These are phyloP conservation scores for Paecilomyces fulvus DNA, from an alignment of 2,329 filamentous ascomycete species.

Conservation along the genomic window DNA sequence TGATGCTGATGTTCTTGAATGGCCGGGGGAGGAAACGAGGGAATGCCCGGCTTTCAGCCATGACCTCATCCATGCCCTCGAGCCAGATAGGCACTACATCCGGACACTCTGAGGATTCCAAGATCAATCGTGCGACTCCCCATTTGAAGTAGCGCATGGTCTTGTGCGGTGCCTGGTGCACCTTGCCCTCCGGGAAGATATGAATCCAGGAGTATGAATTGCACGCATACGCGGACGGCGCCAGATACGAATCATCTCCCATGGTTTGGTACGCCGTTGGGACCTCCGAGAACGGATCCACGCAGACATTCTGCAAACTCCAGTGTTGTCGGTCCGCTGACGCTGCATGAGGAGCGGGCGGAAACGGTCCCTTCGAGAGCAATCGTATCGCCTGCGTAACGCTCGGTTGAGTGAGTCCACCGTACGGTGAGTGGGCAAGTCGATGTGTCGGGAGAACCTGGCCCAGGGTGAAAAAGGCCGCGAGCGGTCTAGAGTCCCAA, in stretches of 20 bases:
- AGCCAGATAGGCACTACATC: constrained; percentile 92
- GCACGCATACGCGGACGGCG: constrained; percentile 62
- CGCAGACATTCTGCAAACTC: constrained; percentile 34
- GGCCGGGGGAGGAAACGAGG: constrained; percentile 73
- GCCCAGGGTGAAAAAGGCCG: constrained; percentile 77
- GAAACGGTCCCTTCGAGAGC: constrained; percentile 59
- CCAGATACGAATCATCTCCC: constrained; percentile 45
- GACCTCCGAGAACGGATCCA: constrained; percentile 40
- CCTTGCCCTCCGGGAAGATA: constrained; percentile 90
- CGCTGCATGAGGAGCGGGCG: constrained; percentile 38
- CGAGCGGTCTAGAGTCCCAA: constrained; percentile 47
- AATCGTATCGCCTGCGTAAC: constrained; percentile 78
- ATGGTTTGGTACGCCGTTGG: constrained; percentile 32
- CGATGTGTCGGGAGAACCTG: constrained; percentile 89
- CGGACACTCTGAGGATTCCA: constrained; percentile 79
- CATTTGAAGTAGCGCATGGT: constrained; percentile 97
- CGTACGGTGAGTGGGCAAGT: constrained; percentile 63
- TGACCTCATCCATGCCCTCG: constrained; percentile 77
- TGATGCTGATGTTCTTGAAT: constrained; percentile 61
- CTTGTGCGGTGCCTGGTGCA: constrained; percentile 73
- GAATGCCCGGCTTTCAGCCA: constrained; percentile 73
- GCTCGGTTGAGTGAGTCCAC: constrained; percentile 84
- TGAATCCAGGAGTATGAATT: constrained; percentile 81
- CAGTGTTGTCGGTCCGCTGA: constrained; percentile 25
- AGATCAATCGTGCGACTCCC: constrained; percentile 83